Evolutionary conservation across 1,284 basidiomycete genomes (phyloP).

Genomic region (Boletus albobrunnescens): DNA sequence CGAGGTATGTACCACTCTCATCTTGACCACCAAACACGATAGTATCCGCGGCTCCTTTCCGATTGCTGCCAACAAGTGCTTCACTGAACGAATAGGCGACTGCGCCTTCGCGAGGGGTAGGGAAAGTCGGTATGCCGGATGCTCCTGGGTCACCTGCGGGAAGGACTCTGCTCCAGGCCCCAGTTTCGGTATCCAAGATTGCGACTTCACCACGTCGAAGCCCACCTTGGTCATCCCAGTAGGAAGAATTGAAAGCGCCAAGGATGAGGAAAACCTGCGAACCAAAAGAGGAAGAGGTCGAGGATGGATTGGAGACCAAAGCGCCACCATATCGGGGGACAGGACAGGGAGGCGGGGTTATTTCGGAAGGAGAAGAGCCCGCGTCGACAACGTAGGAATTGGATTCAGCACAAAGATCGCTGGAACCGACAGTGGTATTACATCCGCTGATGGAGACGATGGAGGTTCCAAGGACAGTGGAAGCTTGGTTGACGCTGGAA

Average conservation of each 20-base stretch:
- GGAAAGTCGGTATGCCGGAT: slow-evolving; percentile 41
- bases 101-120: slow-evolving; percentile 65
- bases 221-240: slow-evolving; percentile 63
- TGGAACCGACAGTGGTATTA: slow-evolving; percentile 38
- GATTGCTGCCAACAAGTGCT: slow-evolving; percentile 54
- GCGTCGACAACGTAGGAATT: slow-evolving; percentile 54
- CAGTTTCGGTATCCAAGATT: slow-evolving; percentile 57
- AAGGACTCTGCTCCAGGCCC: slow-evolving; percentile 67
- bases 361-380: slow-evolving; percentile 31
- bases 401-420: slow-evolving; percentile 51
- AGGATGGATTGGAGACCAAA: slow-evolving; percentile 58
- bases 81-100: slow-evolving; percentile 52
- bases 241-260: slow-evolving; percentile 57
- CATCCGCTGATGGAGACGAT: slow-evolving; percentile 64
- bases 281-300: slow-evolving; percentile 49
- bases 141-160: slow-evolving; percentile 69
- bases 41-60: slow-evolving; percentile 58
- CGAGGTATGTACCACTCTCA: slow-evolving; percentile 57
- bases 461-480: slow-evolving; percentile 50
- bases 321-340: slow-evolving; percentile 62
- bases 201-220: slow-evolving; percentile 66
- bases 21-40: slow-evolving; percentile 76
- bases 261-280: slow-evolving; percentile 66
- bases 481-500: slow-evolving; percentile 45
- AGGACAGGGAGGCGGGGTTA: slow-evolving; percentile 52